Conservation (phyloP, 2,329 filamentous ascomycete species). For the Herpotrichia juniperi region DNA sequence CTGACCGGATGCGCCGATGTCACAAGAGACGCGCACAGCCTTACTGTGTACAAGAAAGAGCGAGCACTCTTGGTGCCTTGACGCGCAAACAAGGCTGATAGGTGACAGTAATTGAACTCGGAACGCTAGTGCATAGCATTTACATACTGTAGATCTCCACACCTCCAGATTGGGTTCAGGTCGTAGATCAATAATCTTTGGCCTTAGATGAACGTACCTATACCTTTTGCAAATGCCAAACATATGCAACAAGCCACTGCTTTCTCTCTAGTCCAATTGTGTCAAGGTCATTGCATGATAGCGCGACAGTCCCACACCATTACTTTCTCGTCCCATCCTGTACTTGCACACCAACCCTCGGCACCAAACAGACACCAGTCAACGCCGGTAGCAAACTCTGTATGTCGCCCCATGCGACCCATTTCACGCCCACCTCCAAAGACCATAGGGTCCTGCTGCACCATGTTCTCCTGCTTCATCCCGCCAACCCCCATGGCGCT, state of each 20-base stretch:
- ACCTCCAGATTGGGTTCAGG: too few species aligned
- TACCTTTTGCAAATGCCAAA: neutral
- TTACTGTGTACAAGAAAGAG: too few species aligned
- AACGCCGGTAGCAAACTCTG: conserved; percentile 93
- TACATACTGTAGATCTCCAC: too few species aligned
- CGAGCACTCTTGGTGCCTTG: too few species aligned
- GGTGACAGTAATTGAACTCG: too few species aligned
- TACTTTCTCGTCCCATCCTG: conserved; percentile 91
- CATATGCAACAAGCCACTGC: neutral
- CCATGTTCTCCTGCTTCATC: conserved; percentile 38
- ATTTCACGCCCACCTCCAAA: conserved; percentile 69
- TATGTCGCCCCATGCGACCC: conserved; percentile 89
- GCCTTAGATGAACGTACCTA: neutral
- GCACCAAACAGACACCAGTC: conserved; percentile 98
- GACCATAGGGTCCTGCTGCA: conserved; percentile 44
- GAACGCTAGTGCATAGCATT: too few species aligned
- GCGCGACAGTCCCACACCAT: conserved; percentile 88
- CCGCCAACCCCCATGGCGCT: conserved; percentile 54
- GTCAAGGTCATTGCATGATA: conserved; percentile 54
- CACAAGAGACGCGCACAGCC: too few species aligned
- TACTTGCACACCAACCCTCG: conserved; percentile 93
- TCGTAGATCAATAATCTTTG: too few species aligned
- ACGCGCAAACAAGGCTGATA: too few species aligned
- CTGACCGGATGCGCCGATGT: neutral
- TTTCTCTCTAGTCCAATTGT: too few species aligned